Conservation (phyloP, 2,329 filamentous ascomycete genomes). For the Apiospora saccharicola region DNA sequence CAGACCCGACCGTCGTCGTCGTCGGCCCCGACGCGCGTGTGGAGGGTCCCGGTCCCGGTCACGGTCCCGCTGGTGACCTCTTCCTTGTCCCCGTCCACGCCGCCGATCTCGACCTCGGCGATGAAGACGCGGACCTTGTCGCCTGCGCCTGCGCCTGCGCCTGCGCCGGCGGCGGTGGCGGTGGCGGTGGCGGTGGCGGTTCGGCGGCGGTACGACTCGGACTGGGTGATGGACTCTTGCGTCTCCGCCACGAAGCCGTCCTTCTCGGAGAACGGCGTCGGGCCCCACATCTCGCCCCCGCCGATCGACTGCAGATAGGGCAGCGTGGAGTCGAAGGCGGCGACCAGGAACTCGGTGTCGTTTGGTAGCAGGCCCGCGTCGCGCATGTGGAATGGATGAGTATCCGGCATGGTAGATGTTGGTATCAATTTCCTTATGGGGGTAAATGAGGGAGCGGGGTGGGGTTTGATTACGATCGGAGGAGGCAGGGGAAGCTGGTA, state of each 20-base stretch:
- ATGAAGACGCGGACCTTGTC: slow-evolving; percentile 39
- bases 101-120: slow-evolving; percentile 36
- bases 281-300: slow-evolving; percentile 41
- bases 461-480: too few species aligned
- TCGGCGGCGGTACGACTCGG: slow-evolving; percentile 34
- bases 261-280: slow-evolving; percentile 36
- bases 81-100: not conserved
- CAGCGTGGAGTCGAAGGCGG: slow-evolving; percentile 42
- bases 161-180: too few species aligned
- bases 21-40: slow-evolving; percentile 10
- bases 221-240: slow-evolving; percentile 33
- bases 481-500: too few species aligned
- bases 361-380: slow-evolving; percentile 33
- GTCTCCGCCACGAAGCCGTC: slow-evolving; percentile 35
- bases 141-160: too few species aligned
- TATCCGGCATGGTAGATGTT: not conserved
- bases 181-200: too few species aligned
- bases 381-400: slow-evolving; percentile 35
- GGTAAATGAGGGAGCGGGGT: too few species aligned
- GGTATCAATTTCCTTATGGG: too few species aligned
- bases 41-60: too few species aligned
- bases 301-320: slow-evolving; percentile 38
- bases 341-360: slow-evolving; percentile 41
- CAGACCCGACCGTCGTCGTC: slow-evolving; percentile 6
- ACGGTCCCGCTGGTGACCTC: not conserved